Conservation (phyloP, 441 rosid genomes). For the Croton laevigatus region DNA sequence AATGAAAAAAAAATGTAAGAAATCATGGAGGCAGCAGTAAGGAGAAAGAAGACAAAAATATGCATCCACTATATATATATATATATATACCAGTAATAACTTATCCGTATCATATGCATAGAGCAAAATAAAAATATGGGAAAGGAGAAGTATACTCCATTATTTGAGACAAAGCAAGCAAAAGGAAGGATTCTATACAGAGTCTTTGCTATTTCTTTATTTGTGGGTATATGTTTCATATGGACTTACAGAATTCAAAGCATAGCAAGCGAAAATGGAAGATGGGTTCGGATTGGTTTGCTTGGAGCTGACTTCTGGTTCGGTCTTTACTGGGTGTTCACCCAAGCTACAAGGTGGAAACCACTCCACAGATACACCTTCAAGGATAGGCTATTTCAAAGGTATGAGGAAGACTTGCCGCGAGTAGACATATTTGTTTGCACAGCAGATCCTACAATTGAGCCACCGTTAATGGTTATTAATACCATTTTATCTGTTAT, state of each 20-base stretch:
- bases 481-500: constrained; percentile 61
- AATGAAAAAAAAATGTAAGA: no score
- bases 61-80: no score
- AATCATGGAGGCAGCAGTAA: no score
- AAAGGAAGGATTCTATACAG: constrained; percentile 32
- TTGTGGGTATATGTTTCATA: constrained; percentile 33
- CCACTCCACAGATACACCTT: constrained; percentile 36
- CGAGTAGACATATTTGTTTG: constrained; percentile 62
- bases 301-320: constrained; percentile 52
- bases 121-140: neutral
- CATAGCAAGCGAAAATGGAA: constrained; percentile 30
- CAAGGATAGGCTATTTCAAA: constrained; percentile 43
- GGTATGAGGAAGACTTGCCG: constrained; percentile 35
- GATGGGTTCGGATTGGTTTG: constrained; percentile 49
- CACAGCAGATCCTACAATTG: constrained; percentile 68
- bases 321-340: constrained; percentile 48
- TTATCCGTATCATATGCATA: no score
- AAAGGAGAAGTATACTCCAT: constrained; percentile 12
- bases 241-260: constrained; percentile 33
- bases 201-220: constrained; percentile 33
- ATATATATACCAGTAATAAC: no score
- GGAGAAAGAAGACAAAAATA: no score
- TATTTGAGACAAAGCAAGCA: constrained; percentile 39
- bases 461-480: constrained; percentile 68
- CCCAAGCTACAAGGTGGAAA: constrained; percentile 44